phyloP scores from a whole-genome alignment of 78 protist species.

The Guillardia theta region DNA sequence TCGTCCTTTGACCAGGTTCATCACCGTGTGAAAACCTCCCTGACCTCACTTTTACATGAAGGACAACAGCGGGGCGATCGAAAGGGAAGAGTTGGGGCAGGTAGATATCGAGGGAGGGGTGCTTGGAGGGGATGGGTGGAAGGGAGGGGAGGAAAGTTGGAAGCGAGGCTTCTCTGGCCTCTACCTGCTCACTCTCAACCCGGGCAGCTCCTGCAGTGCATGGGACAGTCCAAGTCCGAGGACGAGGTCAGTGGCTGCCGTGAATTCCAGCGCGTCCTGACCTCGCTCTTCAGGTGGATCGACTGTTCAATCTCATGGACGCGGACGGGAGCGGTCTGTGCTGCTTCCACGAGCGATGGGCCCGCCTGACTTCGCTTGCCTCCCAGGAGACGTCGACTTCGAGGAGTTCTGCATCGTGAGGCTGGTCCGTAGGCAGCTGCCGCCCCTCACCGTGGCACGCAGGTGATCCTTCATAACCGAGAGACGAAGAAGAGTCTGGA shows the following conservation, averaged over 20 bases:
- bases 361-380: too few species aligned
- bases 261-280: background rate
- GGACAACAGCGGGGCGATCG: background rate
- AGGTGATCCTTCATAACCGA: background rate
- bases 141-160: too few species aligned
- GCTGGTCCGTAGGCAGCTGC: too few species aligned
- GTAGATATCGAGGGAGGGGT: too few species aligned
- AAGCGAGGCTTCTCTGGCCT: too few species aligned
- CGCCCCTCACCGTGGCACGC: too few species aligned
- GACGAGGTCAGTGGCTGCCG: background rate
- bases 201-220: background rate
- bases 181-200: too few species aligned
- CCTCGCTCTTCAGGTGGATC: background rate
- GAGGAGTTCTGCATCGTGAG: background rate
- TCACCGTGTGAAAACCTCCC: too few species aligned
- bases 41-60: background rate
- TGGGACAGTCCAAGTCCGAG: background rate
- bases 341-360: too few species aligned
- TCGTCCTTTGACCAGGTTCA: too few species aligned
- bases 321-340: background rate
- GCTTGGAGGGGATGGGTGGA: too few species aligned
- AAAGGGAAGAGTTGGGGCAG: background rate
- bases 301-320: conserved; percentile 10
- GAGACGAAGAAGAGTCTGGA: background rate
- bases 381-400: background rate